Evolutionary conservation across 179 eudicot species (phyloP), one percentile per base, ranked within the genome.

Genomic region (Dionaea muscipula): DNA sequence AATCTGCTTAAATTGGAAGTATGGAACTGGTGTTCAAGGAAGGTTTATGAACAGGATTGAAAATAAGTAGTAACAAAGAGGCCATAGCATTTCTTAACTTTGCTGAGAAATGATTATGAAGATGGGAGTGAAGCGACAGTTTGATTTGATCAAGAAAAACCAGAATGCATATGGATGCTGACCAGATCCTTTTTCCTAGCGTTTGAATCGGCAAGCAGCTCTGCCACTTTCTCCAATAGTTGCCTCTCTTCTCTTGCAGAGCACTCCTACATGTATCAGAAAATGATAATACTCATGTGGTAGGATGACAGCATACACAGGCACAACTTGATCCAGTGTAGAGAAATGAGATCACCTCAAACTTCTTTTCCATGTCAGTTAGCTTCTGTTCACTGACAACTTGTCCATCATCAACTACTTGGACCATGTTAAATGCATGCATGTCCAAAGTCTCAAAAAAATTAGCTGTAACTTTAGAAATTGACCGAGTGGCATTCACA

Each of bases 131-230:
- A n/a, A n/a, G n/a, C n/a, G n/a, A n/a, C n/a, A n/a, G n/a, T n/a
- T n/a, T n/a, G n/a, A 7, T 38, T 38, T 44, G 27, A 38, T 15
- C 6, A 26, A 51, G 26, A 14, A 38, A 7, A 13, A 38, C 11
- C 15, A 2, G 15, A 2, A 38, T 10, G 36, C 16, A 31, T 31
- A 31, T 31, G 33, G 22, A 50, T 54, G 46, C 37, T n/a, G 58
- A 85, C 96, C 94, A 87, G 68, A 51, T 76, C 75, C 52, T 78
- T 87, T 73, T 84, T 91, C 80, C 91, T 74, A 31, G 81, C 80
- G 78, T 91, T 91, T 64, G 95, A 86, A 65, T 70, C 74, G 46
- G 95, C 91, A 38, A 86, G 84, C 65, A 91, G 75, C 65, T 91
- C 94, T 24, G 88, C 90, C 48, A 91, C 87, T 72, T 86, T 91